Conservation (phyloP, 2,329 filamentous ascomycete genomes). For the Paracoccidioides brasiliensis region DNA sequence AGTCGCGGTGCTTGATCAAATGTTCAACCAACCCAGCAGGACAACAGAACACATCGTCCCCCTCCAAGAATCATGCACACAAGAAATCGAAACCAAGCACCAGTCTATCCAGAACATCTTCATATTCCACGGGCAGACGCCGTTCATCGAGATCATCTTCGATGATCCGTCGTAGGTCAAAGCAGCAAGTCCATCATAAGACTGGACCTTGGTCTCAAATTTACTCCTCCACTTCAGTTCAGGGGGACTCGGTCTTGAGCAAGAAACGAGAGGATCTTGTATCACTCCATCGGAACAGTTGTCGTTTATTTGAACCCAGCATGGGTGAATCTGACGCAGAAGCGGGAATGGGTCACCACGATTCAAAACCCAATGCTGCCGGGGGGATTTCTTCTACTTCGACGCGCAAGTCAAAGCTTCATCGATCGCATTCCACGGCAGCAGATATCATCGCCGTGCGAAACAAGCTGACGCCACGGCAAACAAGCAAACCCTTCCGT, state of each 20-base stretch:
- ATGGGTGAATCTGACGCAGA: constrained; percentile 1
- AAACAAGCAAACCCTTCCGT: background rate
- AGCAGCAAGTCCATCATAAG: constrained; percentile 18
- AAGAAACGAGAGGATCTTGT: constrained; percentile 22
- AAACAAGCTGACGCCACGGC: background rate
- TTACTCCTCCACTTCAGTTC: constrained; percentile 15
- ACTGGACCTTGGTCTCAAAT: constrained; percentile 19
- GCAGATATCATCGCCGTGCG: background rate
- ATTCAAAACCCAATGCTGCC: background rate
- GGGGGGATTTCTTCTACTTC: background rate
- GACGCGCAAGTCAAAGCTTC: constrained; percentile 1
- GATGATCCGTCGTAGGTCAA: constrained; percentile 15
- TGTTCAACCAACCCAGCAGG: background rate
- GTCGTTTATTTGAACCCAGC: constrained; percentile 25
- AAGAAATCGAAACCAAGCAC: constrained; percentile 13
- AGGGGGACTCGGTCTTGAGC: constrained; percentile 12
- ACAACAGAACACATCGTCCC: background rate
- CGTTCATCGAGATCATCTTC: constrained; percentile 19
- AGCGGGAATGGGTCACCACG: constrained; percentile 1
- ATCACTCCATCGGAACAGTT: constrained; percentile 29
- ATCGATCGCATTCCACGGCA: background rate
- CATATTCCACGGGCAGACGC: constrained; percentile 18
- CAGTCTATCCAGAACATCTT: constrained; percentile 20
- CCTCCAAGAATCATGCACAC: background rate
- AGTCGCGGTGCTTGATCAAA: constrained; percentile 3